Conservation (phyloP, 805 yeast genomes). For the Ogataea polymorpha region DNA sequence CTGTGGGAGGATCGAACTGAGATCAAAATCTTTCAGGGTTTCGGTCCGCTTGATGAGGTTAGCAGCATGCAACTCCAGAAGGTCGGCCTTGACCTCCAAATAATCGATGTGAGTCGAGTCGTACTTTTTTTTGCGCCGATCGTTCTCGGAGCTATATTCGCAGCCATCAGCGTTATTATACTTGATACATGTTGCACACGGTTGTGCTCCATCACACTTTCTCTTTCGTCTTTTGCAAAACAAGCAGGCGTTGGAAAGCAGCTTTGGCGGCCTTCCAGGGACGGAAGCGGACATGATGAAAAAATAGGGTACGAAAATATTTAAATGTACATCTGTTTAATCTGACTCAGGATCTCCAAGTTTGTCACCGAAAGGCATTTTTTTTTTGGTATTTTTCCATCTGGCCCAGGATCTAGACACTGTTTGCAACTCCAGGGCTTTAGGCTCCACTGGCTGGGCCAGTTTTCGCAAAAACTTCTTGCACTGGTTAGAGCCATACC, state of each 20-base stretch:
- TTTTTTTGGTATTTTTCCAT: conserved; percentile 59
- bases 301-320: too few species aligned
- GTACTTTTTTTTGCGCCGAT: conserved; percentile 30
- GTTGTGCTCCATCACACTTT: conserved; percentile 27
- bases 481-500: too few species aligned
- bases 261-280: conserved; percentile 1
- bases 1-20: conserved; percentile 9
- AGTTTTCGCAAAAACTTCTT: conserved; percentile 85
- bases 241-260: conserved; percentile 11
- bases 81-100: conserved; percentile 29
- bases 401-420: conserved; percentile 83
- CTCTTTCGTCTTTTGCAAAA: conserved; percentile 20
- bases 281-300: neutral
- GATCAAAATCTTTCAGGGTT: conserved; percentile 10
- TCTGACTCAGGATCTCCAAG: conserved; percentile 33
- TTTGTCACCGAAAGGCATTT: conserved; percentile 28
- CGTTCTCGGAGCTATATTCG: conserved; percentile 25
- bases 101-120: conserved; percentile 33
- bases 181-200: conserved; percentile 24
- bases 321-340: neutral
- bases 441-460: conserved; percentile 93
- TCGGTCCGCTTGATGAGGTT: conserved; percentile 25
- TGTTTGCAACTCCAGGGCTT: too few species aligned
- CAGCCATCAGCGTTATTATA: conserved; percentile 21
- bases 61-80: conserved; percentile 27